Evolutionary conservation across 2,329 filamentous ascomycete species (phyloP).

Genomic region (Talaromyces sp.): DNA sequence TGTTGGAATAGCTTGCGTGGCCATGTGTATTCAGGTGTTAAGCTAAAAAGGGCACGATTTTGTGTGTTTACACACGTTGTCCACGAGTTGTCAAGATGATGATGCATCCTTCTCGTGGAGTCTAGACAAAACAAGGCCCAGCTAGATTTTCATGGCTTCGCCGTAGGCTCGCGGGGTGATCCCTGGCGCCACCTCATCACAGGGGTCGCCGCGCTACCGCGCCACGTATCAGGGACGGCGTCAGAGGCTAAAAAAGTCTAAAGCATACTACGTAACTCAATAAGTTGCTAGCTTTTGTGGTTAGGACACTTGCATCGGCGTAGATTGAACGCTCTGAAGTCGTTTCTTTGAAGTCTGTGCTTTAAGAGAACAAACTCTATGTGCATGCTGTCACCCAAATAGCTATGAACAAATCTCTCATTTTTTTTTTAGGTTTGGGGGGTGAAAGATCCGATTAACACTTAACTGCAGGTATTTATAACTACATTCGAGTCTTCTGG

Average conservation of each 20-base stretch:
- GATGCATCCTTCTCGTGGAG: background rate
- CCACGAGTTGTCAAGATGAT: conserved; percentile 1
- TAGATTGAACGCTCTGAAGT: background rate
- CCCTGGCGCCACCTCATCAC: conserved; percentile 1
- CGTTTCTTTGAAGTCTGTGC: background rate
- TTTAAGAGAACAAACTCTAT: background rate
- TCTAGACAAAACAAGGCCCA: background rate
- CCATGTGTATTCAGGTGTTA: background rate
- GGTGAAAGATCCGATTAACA: background rate
- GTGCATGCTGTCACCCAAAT: background rate
- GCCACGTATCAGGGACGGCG: background rate
- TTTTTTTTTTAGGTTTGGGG: too few species aligned
- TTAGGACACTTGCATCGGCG: background rate
- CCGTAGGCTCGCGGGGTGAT: background rate
- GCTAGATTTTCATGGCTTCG: background rate
- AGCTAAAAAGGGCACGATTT: background rate
- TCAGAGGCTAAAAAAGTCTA: background rate
- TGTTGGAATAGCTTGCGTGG: background rate
- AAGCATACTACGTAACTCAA: background rate
- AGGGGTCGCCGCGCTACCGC: background rate
- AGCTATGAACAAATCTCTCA: background rate
- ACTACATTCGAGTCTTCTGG: background rate
- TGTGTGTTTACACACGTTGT: background rate
- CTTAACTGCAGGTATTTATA: too few species aligned
- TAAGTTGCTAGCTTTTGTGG: background rate